These are phyloP conservation scores for Aspergillus sp. DNA, from an alignment of 2,329 filamentous ascomycete species.

Conservation along the genomic window DNA sequence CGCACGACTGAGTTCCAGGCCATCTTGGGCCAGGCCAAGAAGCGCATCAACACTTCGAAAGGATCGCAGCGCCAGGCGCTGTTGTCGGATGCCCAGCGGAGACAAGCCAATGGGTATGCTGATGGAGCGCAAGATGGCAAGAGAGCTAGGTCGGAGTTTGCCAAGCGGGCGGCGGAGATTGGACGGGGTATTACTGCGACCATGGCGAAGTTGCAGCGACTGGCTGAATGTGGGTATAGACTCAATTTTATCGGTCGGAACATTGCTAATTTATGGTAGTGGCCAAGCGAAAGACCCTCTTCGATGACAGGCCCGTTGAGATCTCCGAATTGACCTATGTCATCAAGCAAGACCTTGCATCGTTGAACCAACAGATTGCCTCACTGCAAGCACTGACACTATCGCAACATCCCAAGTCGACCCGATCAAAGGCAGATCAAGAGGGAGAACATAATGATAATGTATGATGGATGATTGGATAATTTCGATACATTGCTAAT, in stretches of 20 bases:
- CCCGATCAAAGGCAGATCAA: slow-evolving; percentile 54
- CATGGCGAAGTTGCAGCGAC: slow-evolving; percentile 89
- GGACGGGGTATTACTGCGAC: slow-evolving; percentile 86
- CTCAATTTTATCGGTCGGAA: background rate
- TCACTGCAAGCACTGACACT: slow-evolving; percentile 72
- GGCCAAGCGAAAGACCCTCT: slow-evolving; percentile 93
- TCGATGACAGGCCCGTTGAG: slow-evolving; percentile 93
- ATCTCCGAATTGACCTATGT: slow-evolving; percentile 96
- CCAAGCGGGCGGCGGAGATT: slow-evolving; percentile 84
- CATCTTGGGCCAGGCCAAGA: slow-evolving; percentile 81
- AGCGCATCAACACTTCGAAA: slow-evolving; percentile 71
- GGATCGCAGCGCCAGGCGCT: slow-evolving; percentile 77
- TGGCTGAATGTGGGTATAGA: slow-evolving; percentile 66
- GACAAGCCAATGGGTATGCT: slow-evolving; percentile 55
- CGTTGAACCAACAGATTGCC: slow-evolving; percentile 80
- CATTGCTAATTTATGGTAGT: slow-evolving; percentile 46
- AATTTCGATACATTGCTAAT: slow-evolving; percentile 13
- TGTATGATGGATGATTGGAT: slow-evolving; percentile 38
- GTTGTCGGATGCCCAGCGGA: slow-evolving; percentile 63
- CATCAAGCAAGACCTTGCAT: slow-evolving; percentile 93
- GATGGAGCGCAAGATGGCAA: slow-evolving; percentile 43
- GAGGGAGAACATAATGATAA: slow-evolving; percentile 98
- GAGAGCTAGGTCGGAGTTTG: slow-evolving; percentile 77
- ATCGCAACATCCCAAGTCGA: slow-evolving; percentile 64
- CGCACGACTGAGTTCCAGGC: slow-evolving; percentile 92